Evolutionary conservation across 768 basidiomycete species (phyloP).

Genomic region (Mycena galericulata): DNA sequence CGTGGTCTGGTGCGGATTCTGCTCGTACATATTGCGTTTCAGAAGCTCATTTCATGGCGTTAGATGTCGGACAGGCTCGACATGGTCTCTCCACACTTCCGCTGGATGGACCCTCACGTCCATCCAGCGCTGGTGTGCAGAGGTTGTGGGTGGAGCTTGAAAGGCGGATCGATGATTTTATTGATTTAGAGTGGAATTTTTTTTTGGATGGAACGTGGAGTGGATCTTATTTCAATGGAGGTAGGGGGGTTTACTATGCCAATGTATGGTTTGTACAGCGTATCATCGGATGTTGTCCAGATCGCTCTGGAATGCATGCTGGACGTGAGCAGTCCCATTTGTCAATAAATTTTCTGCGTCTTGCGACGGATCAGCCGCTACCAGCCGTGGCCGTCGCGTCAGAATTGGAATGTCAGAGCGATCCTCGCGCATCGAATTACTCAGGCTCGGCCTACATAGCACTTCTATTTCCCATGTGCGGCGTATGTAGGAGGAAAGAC

Average conservation of each 20-base stretch:
- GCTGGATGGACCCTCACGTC: constrained; percentile 54
- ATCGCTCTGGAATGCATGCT: background rate
- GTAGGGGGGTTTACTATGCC: no score
- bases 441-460: background rate
- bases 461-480: constrained; percentile 30
- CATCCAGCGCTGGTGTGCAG: constrained; percentile 74
- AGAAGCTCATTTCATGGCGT: background rate
- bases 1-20: constrained; percentile 60
- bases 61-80: constrained; percentile 44
- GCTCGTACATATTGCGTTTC: background rate
- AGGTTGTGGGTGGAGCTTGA: constrained; percentile 57
- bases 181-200: no score
- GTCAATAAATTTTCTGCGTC: background rate
- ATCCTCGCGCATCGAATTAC: background rate
- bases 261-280: no score
- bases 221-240: no score
- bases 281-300: no score
- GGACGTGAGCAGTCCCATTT: background rate
- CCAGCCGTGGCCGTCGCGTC: background rate
- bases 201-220: no score
- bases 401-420: background rate
- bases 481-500: constrained; percentile 1
- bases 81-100: constrained; percentile 69
- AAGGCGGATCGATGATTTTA: no score
- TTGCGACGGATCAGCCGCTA: background rate